A percentile compares a stretch with the other conserved stretches of the same genome.
Evolutionary conservation across 2,329 filamentous ascomycete species (phyloP).

Genomic region (Cordyceps cicadae): DNA sequence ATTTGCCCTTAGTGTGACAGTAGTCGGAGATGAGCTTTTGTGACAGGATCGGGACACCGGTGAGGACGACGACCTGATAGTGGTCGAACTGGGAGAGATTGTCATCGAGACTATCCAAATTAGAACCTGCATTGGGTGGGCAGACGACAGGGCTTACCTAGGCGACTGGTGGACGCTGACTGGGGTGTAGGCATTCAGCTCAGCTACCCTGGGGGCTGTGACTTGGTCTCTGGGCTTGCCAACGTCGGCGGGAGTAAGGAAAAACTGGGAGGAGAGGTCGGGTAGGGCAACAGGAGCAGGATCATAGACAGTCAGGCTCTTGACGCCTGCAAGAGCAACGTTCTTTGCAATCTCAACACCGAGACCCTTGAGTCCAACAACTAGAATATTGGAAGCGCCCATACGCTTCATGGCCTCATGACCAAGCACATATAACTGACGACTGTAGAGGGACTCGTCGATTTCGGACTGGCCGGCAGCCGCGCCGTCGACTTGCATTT

Average conservation of each 20-base stretch:
- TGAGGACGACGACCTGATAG: conserved; percentile 89
- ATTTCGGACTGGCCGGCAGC: conserved; percentile 50
- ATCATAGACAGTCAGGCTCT: conserved; percentile 90
- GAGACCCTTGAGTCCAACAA: conserved; percentile 85
- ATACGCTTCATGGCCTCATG: conserved; percentile 97
- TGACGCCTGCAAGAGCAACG: conserved; percentile 93
- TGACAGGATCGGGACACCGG: conserved; percentile 68
- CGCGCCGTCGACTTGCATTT: conserved; percentile 58
- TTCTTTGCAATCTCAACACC: conserved; percentile 99
- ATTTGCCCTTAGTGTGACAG: conserved; percentile 90
- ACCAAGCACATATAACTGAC: conserved; percentile 63
- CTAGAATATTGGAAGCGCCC: conserved; percentile 88
- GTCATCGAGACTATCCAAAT: conserved; percentile 52
- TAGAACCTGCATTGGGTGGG: neutral
- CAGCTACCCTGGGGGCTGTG: conserved; percentile 81
- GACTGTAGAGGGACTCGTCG: conserved; percentile 66
- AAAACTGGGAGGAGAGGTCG: conserved; percentile 96
- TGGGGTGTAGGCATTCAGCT: conserved; percentile 94
- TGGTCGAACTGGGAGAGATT: conserved; percentile 77
- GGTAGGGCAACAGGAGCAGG: conserved; percentile 74
- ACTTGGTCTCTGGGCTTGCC: conserved; percentile 84
- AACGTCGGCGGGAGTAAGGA: conserved; percentile 78
- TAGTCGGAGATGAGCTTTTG: conserved; percentile 85
- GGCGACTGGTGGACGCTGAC: conserved; percentile 64
- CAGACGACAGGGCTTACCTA: conserved; percentile 30